Evolutionary conservation across 2,329 filamentous ascomycete genomes (phyloP).

Genomic region (Aspergillus pseudotamarii): DNA sequence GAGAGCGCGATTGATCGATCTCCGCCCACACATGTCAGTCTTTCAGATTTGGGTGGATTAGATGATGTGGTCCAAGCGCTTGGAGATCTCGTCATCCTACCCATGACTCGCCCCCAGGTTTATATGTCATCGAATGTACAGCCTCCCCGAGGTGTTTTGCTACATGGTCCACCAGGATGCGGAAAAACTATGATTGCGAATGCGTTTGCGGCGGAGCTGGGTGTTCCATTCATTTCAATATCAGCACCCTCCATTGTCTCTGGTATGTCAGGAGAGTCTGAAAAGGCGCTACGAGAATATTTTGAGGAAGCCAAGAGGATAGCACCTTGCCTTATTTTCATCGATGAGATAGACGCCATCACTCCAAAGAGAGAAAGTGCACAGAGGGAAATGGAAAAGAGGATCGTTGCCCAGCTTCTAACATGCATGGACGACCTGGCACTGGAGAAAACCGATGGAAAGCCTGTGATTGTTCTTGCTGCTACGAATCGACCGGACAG

Average conservation of each 20-base stretch:
- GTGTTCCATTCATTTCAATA: constrained; percentile 79
- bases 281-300: constrained; percentile 80
- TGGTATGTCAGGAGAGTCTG: constrained; percentile 86
- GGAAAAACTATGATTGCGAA: constrained; percentile 85
- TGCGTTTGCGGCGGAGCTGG: constrained; percentile 74
- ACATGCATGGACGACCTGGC: constrained; percentile 84
- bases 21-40: constrained; percentile 67
- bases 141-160: constrained; percentile 72
- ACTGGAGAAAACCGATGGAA: constrained; percentile 70
- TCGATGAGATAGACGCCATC: constrained; percentile 91
- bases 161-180: constrained; percentile 83
- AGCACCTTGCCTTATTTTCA: constrained; percentile 86
- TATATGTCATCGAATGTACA: constrained; percentile 69
- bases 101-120: constrained; percentile 68
- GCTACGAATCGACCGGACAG: constrained; percentile 88
- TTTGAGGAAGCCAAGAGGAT: constrained; percentile 86
- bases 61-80: constrained; percentile 71
- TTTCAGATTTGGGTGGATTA: constrained; percentile 76
- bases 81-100: constrained; percentile 71
- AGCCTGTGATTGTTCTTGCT: constrained; percentile 84
- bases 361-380: constrained; percentile 82
- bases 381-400: constrained; percentile 85
- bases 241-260: constrained; percentile 79
- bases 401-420: constrained; percentile 80
- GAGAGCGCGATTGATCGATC: constrained; percentile 61